Evolutionary conservation across 805 yeast genomes (phyloP), one percentile per base, ranked within the genome.

Genomic region (Teunomyces panamensis): DNA sequence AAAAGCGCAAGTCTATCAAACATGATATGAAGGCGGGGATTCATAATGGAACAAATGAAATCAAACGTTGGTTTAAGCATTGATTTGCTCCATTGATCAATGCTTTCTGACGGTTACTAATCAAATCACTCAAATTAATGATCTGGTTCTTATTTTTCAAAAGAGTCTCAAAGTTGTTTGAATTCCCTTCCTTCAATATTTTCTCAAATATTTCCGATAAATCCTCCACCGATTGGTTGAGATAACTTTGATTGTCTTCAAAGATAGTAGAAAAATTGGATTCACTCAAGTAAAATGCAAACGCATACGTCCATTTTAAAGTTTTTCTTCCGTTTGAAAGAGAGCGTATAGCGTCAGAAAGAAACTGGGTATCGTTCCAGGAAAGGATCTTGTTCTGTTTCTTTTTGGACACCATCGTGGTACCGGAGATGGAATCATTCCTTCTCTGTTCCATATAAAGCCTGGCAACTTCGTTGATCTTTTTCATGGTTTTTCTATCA

Each of bases 301-400:
- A 79, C 2, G 89, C 90, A 66, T 88, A 91, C 0, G 97, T 82
- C 97, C 98, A 94, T 70, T 89, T 87, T 45, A 94, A 71, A 1
- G 89, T 80, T 37, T 82, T 80, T 49, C 98, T 74, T 6, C 96
- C 87, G 48, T 75, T 77, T 28, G 83, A 71, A 47, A 92, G 67
- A 2, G 79, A 77, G 42, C 77, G 75, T 35, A 87, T 83, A 34
- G 92, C 82, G 45, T 87, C 92, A 8, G 84, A 78, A 44, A 91
- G 75, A 59, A 87, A 92, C 57, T 88, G 94, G 1, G 89, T 85
- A 58, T 91, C 96, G 45, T 85, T 86, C 96, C 96, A 89, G 1
- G 95, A 84, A 41, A 72, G 53, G 27, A 55, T 55, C 20, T 55
- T 53, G 20, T 39, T 32, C 14, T 37, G 29, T 24, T 37, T 36